Evolutionary conservation across 108 stramenopile genomes (phyloP).

Genomic region (Cyclotella choctawhatcheeana): DNA sequence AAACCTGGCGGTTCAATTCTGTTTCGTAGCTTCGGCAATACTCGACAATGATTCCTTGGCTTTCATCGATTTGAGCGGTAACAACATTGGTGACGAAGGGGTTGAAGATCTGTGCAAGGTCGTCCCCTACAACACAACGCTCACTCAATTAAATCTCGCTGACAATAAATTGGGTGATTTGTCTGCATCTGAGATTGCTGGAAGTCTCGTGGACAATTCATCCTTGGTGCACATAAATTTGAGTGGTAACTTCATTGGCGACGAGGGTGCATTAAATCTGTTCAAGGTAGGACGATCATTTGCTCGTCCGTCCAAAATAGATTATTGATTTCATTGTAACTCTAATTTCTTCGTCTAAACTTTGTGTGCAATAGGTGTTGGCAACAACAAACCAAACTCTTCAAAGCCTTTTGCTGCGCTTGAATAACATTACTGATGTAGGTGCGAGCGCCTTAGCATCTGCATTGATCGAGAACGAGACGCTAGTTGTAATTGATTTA

Average conservation of each 20-base stretch:
- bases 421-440: conserved; percentile 25
- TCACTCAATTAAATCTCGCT: conserved; percentile 3
- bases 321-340: not conserved
- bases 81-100: conserved; percentile 30
- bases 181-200: conserved; percentile 23
- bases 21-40: conserved; percentile 1
- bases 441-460: conserved; percentile 43
- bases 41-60: conserved; percentile 21
- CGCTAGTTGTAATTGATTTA: conserved; percentile 19
- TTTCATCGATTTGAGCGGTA: conserved; percentile 21
- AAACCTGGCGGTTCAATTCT: not conserved
- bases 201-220: conserved; percentile 22
- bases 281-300: conserved; percentile 7
- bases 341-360: not conserved
- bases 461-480: conserved; percentile 43
- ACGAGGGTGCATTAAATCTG: conserved; percentile 31
- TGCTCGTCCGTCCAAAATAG: not conserved
- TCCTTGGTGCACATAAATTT: conserved; percentile 14
- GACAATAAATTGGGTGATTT: conserved; percentile 37
- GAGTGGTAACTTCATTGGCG: conserved; percentile 42
- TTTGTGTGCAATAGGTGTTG: conserved; percentile 1
- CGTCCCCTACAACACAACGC: conserved; percentile 8
- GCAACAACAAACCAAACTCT: conserved; percentile 18
- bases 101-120: conserved; percentile 15
- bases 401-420: not conserved